A percentile compares a stretch with the other conserved stretches of the same genome.
phyloP scores from a whole-genome alignment of 225 moss, liverwort and hornwort species.

The Polytrichum commune region DNA sequence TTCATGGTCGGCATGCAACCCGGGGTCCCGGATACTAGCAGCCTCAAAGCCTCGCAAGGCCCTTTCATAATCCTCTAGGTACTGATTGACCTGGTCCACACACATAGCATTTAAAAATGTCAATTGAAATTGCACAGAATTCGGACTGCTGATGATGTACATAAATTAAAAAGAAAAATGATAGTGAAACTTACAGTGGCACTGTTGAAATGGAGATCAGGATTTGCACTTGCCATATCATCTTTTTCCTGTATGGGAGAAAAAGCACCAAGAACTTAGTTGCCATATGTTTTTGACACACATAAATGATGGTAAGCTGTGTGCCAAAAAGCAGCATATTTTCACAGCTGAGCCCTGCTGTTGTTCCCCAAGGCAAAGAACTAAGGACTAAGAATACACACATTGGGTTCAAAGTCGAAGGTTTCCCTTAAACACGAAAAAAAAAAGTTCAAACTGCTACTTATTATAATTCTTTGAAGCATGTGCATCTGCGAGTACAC shows the following conservation, averaged over 20 bases:
- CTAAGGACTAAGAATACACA: no score
- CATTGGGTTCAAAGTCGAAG: no score
- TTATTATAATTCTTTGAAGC: no score
- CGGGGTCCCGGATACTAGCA: slow-evolving; percentile 57
- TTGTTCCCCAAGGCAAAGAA: no score
- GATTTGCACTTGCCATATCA: slow-evolving; percentile 55
- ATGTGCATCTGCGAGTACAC: no score
- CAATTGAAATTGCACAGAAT: neutral
- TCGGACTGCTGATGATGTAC: neutral
- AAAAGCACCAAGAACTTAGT: neutral
- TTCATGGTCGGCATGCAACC: slow-evolving; percentile 61
- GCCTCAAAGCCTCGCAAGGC: slow-evolving; percentile 60
- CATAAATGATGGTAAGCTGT: no score
- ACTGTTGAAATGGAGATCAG: slow-evolving; percentile 68
- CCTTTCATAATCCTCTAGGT: slow-evolving; percentile 67
- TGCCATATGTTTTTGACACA: no score
- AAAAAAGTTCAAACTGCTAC: no score
- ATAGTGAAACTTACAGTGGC: slow-evolving; percentile 49
- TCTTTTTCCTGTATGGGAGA: slow-evolving; percentile 47
- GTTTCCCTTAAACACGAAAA: no score
- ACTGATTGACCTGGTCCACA: slow-evolving; percentile 58
- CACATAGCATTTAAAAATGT: slow-evolving; percentile 15
- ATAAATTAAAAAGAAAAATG: neutral
- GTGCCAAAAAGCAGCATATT: no score
- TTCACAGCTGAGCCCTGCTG: no score